These are phyloP conservation scores for Chytriomyces confervae DNA, from an alignment of 192 early-diverging fungal species.

Conservation along the genomic window DNA sequence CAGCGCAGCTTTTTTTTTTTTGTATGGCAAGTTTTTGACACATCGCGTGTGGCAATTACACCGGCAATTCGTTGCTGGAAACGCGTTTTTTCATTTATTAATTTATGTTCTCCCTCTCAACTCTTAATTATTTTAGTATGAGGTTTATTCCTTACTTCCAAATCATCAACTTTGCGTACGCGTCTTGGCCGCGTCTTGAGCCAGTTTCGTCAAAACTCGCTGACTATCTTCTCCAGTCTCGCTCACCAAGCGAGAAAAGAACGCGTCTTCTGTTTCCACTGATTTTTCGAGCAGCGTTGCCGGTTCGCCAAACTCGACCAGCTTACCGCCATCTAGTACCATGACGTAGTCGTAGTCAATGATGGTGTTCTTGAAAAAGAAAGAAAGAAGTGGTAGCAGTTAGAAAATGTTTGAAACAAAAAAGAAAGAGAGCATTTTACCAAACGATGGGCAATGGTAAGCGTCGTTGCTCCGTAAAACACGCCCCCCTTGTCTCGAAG, in stretches of 20 bases:
- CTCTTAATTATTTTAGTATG: not conserved
- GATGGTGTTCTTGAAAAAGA: slow-evolving; percentile 51
- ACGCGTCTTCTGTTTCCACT: slow-evolving; percentile 22
- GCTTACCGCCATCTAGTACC: slow-evolving; percentile 73
- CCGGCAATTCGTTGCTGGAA: not conserved
- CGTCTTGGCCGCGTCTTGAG: slow-evolving; percentile 10
- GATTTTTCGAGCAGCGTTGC: slow-evolving; percentile 43
- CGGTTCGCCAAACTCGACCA: slow-evolving; percentile 69
- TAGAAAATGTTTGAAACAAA: slow-evolving; percentile 45
- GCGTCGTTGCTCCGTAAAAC: slow-evolving; percentile 41
- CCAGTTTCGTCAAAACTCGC: slow-evolving; percentile 31
- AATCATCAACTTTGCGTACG: not conserved
- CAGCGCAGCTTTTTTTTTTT: too few relatives aligned
- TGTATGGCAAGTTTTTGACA: too few relatives aligned
- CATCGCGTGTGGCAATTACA: too few relatives aligned
- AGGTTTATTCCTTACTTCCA: too few relatives aligned
- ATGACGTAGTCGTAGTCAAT: slow-evolving; percentile 70
- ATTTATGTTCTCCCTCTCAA: not conserved
- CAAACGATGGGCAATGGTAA: slow-evolving; percentile 50
- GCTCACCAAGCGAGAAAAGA: slow-evolving; percentile 50
- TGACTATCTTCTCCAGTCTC: slow-evolving; percentile 52
- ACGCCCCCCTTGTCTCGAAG: slow-evolving; percentile 31
- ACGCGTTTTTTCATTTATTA: not conserved
- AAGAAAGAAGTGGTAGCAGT: not conserved
- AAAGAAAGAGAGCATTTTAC: slow-evolving; percentile 17